A percentile compares a stretch with the other conserved stretches of the same genome.
phyloP scores from a whole-genome alignment of 2,329 filamentous ascomycete genomes.

The Trichoderma brevicompactum region DNA sequence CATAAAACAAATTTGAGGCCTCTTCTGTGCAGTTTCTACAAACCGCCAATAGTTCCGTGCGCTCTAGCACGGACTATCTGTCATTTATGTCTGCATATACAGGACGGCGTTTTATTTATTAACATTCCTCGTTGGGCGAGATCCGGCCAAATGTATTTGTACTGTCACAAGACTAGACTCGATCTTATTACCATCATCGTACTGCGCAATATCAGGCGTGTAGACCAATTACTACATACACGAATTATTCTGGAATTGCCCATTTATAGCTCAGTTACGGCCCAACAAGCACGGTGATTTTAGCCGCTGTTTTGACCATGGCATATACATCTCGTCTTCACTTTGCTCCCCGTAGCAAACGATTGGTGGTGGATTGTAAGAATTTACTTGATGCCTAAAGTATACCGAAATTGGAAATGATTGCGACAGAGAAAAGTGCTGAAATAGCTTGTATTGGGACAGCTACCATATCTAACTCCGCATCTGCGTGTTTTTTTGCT shows the following conservation, averaged over 20 bases:
- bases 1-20: neutral
- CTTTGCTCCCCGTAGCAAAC: neutral
- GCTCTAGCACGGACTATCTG: too few species aligned
- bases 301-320: neutral
- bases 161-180: neutral
- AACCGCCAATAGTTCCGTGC: too few species aligned
- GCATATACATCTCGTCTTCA: neutral
- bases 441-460: neutral
- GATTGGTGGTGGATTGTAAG: too few species aligned
- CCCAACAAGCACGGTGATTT: neutral
- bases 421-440: neutral
- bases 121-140: neutral
- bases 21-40: neutral
- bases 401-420: neutral
- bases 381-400: neutral
- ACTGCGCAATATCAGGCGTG: neutral
- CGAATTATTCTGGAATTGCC: neutral
- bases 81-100: too few species aligned
- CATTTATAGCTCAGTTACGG: neutral
- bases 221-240: neutral
- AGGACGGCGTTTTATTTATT: too few species aligned
- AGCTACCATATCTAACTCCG: too few species aligned
- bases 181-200: neutral
- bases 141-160: neutral
- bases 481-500: neutral